Percentiles rank a stretch among this genome's conserved stretches.
Conservation (phyloP, 1,284 basidiomycete genomes). For the Flammula alnicola region DNA sequence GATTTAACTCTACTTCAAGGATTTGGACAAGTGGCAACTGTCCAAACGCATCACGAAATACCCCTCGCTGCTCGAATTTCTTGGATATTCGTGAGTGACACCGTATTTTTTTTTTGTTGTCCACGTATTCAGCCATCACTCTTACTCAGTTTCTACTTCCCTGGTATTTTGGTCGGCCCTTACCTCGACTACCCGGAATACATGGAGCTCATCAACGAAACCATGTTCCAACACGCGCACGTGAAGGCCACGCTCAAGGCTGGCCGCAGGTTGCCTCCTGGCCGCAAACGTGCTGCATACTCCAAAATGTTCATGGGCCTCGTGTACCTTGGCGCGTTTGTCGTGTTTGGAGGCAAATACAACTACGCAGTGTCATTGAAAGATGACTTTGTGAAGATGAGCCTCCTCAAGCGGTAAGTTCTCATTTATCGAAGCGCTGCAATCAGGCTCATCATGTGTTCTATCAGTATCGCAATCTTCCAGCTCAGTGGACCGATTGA, state of each 20-base stretch:
- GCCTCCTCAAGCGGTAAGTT: constrained; percentile 59
- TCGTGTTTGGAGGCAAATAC: constrained; percentile 64
- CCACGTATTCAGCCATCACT: not conserved
- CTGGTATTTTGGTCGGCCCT: constrained; percentile 92
- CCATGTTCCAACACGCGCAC: constrained; percentile 63
- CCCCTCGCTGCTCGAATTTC: constrained; percentile 85
- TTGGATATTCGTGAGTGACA: constrained; percentile 83
- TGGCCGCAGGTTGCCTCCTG: constrained; percentile 62
- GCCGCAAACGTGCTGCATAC: constrained; percentile 87
- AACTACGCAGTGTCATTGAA: constrained; percentile 63
- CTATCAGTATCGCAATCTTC: constrained; percentile 64
- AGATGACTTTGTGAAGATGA: constrained; percentile 61
- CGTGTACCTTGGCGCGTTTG: constrained; percentile 77
- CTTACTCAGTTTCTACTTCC: constrained; percentile 88
- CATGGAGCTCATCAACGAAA: constrained; percentile 73
- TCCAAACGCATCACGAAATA: constrained; percentile 75
- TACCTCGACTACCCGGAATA: constrained; percentile 90
- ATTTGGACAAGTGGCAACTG: constrained; percentile 87
- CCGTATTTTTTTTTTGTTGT: not conserved
- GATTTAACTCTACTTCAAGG: constrained; percentile 45
- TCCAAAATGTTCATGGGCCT: constrained; percentile 78
- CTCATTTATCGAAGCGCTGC: too few species aligned
- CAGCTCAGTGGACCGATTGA: constrained; percentile 83
- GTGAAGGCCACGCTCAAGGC: constrained; percentile 42
- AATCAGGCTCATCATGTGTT: too few species aligned